Conservation (phyloP, 345 rosid species). For the Nasturtium officinale region DNA sequence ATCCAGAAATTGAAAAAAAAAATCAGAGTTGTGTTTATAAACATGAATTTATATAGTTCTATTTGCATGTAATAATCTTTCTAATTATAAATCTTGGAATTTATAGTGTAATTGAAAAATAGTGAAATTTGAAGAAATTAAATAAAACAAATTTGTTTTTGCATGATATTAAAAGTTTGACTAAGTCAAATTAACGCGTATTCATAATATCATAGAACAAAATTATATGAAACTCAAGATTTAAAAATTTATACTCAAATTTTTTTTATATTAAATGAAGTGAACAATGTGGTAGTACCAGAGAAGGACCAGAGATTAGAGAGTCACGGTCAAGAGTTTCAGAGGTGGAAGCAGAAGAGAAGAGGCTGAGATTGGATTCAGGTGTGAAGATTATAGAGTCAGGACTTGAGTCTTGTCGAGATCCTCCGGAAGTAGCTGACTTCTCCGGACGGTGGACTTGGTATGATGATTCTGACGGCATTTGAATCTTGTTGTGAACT, state of each 20-base stretch:
- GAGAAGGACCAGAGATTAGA: slow-evolving; percentile 66
- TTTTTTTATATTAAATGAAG: not conserved
- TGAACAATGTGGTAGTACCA: slow-evolving; percentile 50
- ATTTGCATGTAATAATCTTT: slow-evolving; percentile 1
- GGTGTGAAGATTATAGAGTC: slow-evolving; percentile 82
- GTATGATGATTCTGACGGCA: slow-evolving; percentile 53
- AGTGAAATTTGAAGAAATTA: not conserved
- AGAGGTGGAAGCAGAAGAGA: slow-evolving; percentile 86
- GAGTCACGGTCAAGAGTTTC: slow-evolving; percentile 77
- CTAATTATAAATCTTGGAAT: not conserved
- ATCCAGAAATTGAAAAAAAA: slow-evolving; percentile 8
- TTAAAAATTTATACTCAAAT: not conserved
- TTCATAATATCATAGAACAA: not conserved
- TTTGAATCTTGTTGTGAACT: slow-evolving; percentile 21
- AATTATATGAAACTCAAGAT: not conserved
- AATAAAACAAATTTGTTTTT: not conserved
- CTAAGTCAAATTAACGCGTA: slow-evolving; percentile 18
- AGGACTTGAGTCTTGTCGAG: slow-evolving; percentile 75
- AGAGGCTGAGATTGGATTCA: slow-evolving; percentile 79
- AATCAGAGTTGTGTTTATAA: not conserved
- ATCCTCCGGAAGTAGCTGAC: slow-evolving; percentile 44
- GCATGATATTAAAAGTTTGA: slow-evolving; percentile 11
- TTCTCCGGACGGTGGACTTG: slow-evolving; percentile 43
- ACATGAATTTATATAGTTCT: not conserved
- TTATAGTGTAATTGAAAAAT: not conserved